These are phyloP conservation scores for Cyberlindnera meyerae DNA, from an alignment of 805 yeast genomes.

Conservation along the genomic window DNA sequence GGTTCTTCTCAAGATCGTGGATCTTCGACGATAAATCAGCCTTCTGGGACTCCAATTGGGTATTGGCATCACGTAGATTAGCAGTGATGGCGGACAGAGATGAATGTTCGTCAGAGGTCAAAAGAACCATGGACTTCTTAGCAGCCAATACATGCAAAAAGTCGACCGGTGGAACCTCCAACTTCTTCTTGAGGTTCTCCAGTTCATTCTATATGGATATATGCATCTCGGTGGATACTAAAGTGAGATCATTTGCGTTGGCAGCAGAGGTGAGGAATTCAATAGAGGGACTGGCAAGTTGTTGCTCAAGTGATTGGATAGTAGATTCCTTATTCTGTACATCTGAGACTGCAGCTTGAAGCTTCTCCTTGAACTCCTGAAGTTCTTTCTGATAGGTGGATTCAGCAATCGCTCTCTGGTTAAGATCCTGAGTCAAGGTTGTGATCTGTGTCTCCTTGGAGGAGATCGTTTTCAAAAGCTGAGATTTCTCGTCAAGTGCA, in stretches of 20 bases:
- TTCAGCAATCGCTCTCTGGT: conserved; percentile 17
- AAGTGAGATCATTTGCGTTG: conserved; percentile 18
- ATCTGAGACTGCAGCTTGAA: conserved; percentile 12
- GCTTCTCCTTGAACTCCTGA: conserved; percentile 19
- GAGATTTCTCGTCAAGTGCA: background rate
- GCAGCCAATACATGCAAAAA: conserved; percentile 13
- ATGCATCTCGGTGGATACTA: conserved; percentile 16
- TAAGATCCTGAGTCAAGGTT: conserved; percentile 7
- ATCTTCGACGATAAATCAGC: no score
- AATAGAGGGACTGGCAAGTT: conserved; percentile 28
- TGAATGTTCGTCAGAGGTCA: no score
- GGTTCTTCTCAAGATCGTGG: no score
- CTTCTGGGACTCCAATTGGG: no score
- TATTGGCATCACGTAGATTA: no score
- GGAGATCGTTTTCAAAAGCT: no score
- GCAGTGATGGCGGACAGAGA: no score
- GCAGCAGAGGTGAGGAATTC: conserved; percentile 29
- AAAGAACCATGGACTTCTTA: background rate
- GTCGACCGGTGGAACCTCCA: conserved; percentile 16
- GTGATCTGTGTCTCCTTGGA: conserved; percentile 3
- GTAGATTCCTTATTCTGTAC: conserved; percentile 3
- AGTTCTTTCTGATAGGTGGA: conserved; percentile 20
- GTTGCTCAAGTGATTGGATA: conserved; percentile 4
- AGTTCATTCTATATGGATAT: conserved; percentile 7
- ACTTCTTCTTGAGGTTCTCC: conserved; percentile 7